A percentile compares a stretch with the other conserved stretches of the same genome.
Evolutionary conservation across 2,329 filamentous ascomycete species (phyloP).

Genomic region (Ophiostoma sp.): DNA sequence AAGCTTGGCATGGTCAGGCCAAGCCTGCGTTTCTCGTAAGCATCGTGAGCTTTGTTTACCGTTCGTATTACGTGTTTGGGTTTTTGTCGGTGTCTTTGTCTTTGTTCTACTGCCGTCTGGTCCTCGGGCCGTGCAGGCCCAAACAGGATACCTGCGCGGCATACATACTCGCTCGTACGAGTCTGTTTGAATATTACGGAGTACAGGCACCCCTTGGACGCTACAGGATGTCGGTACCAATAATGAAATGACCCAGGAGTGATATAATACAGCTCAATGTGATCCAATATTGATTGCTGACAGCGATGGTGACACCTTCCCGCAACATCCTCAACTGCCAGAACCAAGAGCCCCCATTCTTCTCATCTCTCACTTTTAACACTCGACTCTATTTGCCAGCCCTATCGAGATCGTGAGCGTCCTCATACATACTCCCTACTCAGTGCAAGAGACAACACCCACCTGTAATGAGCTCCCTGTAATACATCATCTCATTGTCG

Average conservation of each 20-base stretch:
- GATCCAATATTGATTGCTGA: neutral
- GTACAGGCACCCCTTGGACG: neutral
- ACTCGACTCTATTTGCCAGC: too few species aligned
- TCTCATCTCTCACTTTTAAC: neutral
- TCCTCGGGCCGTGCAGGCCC: neutral
- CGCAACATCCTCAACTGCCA: too few species aligned
- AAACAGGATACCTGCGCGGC: neutral
- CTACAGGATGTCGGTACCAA: neutral
- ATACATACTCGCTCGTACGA: neutral
- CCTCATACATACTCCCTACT: too few species aligned
- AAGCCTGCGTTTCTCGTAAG: neutral
- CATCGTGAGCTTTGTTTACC: neutral
- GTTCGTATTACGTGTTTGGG: neutral
- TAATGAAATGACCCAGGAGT: neutral
- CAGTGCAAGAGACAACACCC: too few species aligned
- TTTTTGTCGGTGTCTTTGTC: neutral
- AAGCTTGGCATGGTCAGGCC: neutral
- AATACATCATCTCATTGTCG: neutral
- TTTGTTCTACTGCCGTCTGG: neutral
- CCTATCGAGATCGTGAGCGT: too few species aligned
- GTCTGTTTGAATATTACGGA: neutral
- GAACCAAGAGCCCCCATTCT: neutral
- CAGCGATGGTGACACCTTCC: neutral
- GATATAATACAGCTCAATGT: neutral
- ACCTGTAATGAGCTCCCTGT: too few species aligned